A percentile compares a stretch with the other conserved stretches of the same genome.
Conservation (phyloP, 345 rosid species). For the Aquilaria malaccensis region DNA sequence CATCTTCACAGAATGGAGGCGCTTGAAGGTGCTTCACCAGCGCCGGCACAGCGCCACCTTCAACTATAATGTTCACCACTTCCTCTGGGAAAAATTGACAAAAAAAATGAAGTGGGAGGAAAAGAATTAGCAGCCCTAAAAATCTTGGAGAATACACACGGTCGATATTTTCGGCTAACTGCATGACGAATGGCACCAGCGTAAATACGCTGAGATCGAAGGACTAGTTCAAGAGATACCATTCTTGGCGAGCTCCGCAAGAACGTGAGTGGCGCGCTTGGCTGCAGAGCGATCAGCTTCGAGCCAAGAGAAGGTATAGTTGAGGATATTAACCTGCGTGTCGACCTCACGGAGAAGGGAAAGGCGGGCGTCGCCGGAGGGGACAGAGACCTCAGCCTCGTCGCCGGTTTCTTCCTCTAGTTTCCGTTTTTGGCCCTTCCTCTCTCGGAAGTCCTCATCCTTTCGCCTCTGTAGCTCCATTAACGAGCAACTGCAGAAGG, state of each 20-base stretch:
- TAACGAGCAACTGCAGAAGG: conserved; percentile 6
- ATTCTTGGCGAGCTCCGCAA: conserved; percentile 97
- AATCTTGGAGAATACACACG: background rate
- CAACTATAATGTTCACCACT: conserved; percentile 89
- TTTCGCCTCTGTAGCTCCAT: conserved; percentile 54
- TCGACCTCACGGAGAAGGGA: conserved; percentile 54
- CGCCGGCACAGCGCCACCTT: conserved; percentile 93
- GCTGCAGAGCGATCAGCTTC: conserved; percentile 94
- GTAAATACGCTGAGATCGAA: conserved; percentile 24
- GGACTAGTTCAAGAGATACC: conserved; percentile 29
- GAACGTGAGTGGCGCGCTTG: conserved; percentile 90
- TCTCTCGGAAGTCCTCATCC: conserved; percentile 61
- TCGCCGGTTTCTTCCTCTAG: conserved; percentile 68
- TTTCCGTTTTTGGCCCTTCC: conserved; percentile 91
- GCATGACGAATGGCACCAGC: conserved; percentile 6
- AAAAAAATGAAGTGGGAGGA: background rate
- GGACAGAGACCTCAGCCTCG: conserved; percentile 51
- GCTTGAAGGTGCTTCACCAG: conserved; percentile 86
- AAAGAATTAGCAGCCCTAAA: conserved; percentile 1
- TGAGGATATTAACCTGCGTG: conserved; percentile 68
- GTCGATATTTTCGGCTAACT: background rate
- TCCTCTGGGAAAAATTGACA: conserved; percentile 52
- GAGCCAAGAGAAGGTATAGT: conserved; percentile 70
- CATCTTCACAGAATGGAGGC: conserved; percentile 57
- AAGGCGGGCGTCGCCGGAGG: conserved; percentile 54